phyloP scores from a whole-genome alignment of 1,284 basidiomycete genomes.

The Trametes hirsuta region DNA sequence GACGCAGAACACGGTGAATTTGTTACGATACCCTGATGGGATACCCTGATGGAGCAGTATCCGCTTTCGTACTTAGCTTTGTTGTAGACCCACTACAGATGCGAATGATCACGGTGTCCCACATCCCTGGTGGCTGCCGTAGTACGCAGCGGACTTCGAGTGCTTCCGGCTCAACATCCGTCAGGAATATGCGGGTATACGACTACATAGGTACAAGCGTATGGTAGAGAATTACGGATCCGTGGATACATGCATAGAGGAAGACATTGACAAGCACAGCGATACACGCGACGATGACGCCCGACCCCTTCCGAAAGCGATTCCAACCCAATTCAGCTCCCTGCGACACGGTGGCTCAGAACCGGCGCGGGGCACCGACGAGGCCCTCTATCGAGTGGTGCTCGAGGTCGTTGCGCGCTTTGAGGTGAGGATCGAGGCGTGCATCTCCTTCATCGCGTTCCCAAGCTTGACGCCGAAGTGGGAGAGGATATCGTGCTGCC shows the following conservation, averaged over 20 bases:
- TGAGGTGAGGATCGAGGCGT: conserved; percentile 78
- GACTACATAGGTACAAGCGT: conserved; percentile 27
- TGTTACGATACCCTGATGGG: conserved; percentile 12
- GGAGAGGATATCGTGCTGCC: conserved; percentile 94
- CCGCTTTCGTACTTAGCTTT: conserved; percentile 17
- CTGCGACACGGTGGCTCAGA: conserved; percentile 12
- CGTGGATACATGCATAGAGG: conserved; percentile 25
- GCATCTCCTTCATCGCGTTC: conserved; percentile 95
- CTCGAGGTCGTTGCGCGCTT: conserved; percentile 94
- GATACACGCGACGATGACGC: conserved; percentile 10
- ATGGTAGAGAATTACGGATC: conserved; percentile 23
- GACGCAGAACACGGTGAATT: conserved; percentile 7
- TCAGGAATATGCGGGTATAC: conserved; percentile 24
- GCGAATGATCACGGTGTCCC: neutral
- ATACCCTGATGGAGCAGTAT: conserved; percentile 3
- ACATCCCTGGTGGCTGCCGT: neutral
- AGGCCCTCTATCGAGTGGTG: conserved; percentile 79
- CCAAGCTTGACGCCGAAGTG: conserved; percentile 93
- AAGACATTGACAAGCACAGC: conserved; percentile 24
- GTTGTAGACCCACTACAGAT: conserved; percentile 3
- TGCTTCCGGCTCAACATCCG: neutral
- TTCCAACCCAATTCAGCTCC: neutral
- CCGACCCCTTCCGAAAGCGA: conserved; percentile 1
- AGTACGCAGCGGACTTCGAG: neutral
- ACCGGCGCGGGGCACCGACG: conserved; percentile 46